Evolutionary conservation across 805 yeast genomes (phyloP).

Genomic region (Metschnikowia proteae): DNA sequence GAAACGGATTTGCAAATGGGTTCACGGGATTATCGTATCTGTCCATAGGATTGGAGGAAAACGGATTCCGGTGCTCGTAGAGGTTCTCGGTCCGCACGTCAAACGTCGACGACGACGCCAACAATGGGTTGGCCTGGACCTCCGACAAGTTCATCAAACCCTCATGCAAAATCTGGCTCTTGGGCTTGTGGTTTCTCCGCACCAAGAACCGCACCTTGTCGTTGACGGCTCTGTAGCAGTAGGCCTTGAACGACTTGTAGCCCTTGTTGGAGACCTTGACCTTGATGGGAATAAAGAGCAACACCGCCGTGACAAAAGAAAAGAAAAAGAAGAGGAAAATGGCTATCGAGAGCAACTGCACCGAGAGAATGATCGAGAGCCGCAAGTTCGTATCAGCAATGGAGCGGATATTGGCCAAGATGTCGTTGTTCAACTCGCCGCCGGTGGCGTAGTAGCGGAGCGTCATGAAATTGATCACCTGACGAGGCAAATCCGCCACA

Average conservation of each 20-base stretch:
- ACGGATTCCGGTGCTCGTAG: neutral
- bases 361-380: constrained; percentile 68
- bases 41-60: constrained; percentile 1
- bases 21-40: neutral
- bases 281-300: constrained; percentile 50
- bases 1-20: neutral
- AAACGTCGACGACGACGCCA: constrained; percentile 17
- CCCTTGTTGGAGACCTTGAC: constrained; percentile 37
- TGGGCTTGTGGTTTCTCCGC: constrained; percentile 36
- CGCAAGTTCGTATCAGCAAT: constrained; percentile 60
- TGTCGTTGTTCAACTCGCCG: constrained; percentile 42
- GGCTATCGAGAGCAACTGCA: constrained; percentile 71
- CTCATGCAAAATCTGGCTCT: constrained; percentile 28
- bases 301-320: constrained; percentile 51
- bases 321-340: constrained; percentile 70
- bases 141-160: constrained; percentile 26
- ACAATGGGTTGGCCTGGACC: constrained; percentile 27
- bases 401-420: constrained; percentile 44
- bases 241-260: constrained; percentile 50
- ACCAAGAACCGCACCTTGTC: constrained; percentile 53
- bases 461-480: constrained; percentile 76
- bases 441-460: constrained; percentile 48
- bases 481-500: constrained; percentile 84
- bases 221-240: constrained; percentile 58
- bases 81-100: constrained; percentile 4